Evolutionary conservation across 2,329 filamentous ascomycete species (phyloP), one percentile per base, ranked within the genome.

Genomic region (Botrytis fragariae): DNA sequence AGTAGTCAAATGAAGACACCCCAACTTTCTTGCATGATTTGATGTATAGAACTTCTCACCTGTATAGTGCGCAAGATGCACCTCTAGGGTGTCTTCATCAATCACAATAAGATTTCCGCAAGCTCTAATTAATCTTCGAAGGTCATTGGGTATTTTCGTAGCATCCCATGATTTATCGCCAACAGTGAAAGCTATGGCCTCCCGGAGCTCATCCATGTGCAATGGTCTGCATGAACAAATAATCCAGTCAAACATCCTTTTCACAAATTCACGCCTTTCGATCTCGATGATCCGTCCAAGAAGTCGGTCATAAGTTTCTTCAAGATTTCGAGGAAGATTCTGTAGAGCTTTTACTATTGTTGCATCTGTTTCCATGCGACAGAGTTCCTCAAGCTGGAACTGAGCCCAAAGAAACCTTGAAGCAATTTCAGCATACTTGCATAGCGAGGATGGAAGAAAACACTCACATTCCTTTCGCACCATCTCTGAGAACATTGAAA

Each of bases 161-260:
- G 67, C 16, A n/a, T 69, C 51, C 51, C 51, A 69, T 44, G 22
- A 35, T 25, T 10, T 59, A n/a, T 69, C 67, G 8, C 6, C 16
- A 7, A 35, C 1, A 0, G 37, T 69, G 37, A 69, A 60, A 42
- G 51, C 67, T 60, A 69, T 60, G 20, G 51, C 75, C 60, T 76
- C 74, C 25, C 72, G 29, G 1, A 75, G 48, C 42, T 76, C 74
- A n/a, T 71, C 63, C 29, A 76, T 63, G 18, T 35, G 37, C 22
- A 60, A 54, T 29, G 74, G 75, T 42, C 68, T 61, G 29, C 62
- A 54, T 12, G 75, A 64, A 29, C 69, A 74, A 4, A 74, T n/a
- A 20, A 76, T 71, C 74, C 73, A 76, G 6, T 68, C 60, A 42
- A 76, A 76, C 54, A 76, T 74, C 7, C 68, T 70, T 42, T 72